These are phyloP conservation scores for Pseudonitzschia multistriata DNA, from an alignment of 108 stramenopile species.

Conservation along the genomic window DNA sequence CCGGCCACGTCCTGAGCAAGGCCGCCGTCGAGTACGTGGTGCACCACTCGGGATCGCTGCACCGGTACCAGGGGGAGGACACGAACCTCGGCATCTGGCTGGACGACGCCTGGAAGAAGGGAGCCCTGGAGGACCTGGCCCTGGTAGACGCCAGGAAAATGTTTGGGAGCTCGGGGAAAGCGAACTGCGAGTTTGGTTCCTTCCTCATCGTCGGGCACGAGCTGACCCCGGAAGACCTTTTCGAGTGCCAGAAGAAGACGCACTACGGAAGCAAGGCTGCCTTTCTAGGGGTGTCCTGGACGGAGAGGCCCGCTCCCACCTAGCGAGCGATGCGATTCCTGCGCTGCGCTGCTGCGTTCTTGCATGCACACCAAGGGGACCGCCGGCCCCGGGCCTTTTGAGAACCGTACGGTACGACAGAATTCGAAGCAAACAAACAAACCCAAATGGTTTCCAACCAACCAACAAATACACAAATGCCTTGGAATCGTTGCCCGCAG, in stretches of 20 bases:
- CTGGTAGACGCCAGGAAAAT: conserved; percentile 15
- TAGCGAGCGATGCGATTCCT: too few relatives aligned
- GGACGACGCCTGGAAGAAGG: conserved; percentile 20
- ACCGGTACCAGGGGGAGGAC: conserved; percentile 59
- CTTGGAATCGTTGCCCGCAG: too few relatives aligned
- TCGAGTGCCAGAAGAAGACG: conserved; percentile 17
- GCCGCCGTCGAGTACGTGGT: conserved; percentile 33
- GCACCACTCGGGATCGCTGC: conserved; percentile 10
- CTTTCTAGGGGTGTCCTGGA: too few relatives aligned
- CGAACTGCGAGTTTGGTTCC: neutral
- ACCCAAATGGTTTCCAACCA: too few relatives aligned
- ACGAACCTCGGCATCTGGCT: conserved; percentile 52
- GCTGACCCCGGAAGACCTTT: conserved; percentile 19
- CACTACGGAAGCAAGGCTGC: too few relatives aligned
- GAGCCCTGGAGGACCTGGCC: conserved; percentile 4
- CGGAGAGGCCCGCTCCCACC: too few relatives aligned
- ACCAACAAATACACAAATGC: too few relatives aligned
- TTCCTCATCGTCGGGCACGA: conserved; percentile 22
- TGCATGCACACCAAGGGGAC: too few relatives aligned
- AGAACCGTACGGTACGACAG: too few relatives aligned
- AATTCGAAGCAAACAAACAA: too few relatives aligned
- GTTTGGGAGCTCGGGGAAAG: conserved; percentile 13
- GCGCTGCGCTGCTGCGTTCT: too few relatives aligned
- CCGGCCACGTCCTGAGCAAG: conserved; percentile 41
- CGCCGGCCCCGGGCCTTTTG: too few relatives aligned